These are phyloP conservation scores for Lyophyllum atratum DNA, from an alignment of 768 basidiomycete species.

Conservation along the genomic window DNA sequence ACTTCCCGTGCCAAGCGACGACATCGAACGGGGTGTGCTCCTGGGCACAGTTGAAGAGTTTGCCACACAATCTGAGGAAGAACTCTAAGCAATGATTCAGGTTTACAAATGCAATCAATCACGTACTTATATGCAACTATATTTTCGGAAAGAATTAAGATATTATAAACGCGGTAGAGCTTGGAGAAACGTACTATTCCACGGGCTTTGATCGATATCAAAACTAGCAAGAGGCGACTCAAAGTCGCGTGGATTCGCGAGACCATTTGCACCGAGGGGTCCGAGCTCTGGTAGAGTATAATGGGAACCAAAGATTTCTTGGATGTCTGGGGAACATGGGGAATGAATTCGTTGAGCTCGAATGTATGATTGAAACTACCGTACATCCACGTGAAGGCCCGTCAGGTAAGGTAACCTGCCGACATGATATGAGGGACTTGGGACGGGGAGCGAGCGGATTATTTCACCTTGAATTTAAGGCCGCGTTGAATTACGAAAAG, in stretches of 20 bases:
- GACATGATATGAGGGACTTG: not conserved
- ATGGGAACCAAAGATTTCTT: slow-evolving; percentile 65
- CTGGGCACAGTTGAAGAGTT: slow-evolving; percentile 54
- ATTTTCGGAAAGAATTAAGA: not conserved
- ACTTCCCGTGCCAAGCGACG: slow-evolving; percentile 74
- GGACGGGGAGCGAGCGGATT: not conserved
- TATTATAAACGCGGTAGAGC: not conserved
- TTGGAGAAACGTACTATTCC: slow-evolving; percentile 47
- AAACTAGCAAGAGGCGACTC: slow-evolving; percentile 65
- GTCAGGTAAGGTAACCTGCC: slow-evolving; percentile 53
- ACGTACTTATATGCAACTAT: slow-evolving; percentile 52
- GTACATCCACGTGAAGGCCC: slow-evolving; percentile 64
- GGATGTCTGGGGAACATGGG: slow-evolving; percentile 44
- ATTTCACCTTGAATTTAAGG: slow-evolving; percentile 61
- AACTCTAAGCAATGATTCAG: not conserved
- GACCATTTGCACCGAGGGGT: slow-evolving; percentile 63
- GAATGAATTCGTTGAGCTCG: not conserved
- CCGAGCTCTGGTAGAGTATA: slow-evolving; percentile 67
- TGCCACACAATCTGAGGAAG: slow-evolving; percentile 49
- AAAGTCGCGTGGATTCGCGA: slow-evolving; percentile 69
- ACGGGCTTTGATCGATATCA: slow-evolving; percentile 61
- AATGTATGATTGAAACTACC: slow-evolving; percentile 13
- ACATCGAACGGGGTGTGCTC: slow-evolving; percentile 74
- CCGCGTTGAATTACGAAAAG: slow-evolving; percentile 66
- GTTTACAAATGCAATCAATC: not conserved